These are phyloP conservation scores for Scytalidium lignicola DNA, from an alignment of 2,329 filamentous ascomycete species.

Conservation along the genomic window DNA sequence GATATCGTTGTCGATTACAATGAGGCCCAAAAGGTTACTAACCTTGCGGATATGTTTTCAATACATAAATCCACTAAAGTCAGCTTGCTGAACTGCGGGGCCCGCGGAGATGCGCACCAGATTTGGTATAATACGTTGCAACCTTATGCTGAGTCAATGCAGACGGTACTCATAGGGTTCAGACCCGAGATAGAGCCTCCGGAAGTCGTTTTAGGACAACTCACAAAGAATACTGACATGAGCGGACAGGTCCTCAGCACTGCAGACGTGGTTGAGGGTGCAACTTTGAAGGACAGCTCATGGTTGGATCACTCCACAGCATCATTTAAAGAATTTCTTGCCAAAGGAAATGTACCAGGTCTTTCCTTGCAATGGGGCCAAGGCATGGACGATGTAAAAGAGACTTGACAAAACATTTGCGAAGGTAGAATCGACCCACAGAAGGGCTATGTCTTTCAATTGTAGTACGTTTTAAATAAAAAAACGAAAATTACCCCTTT, in stretches of 20 bases:
- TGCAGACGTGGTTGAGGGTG: constrained; percentile 12
- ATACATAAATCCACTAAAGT: constrained; percentile 15
- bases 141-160: constrained; percentile 4
- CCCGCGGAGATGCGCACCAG: constrained; percentile 13
- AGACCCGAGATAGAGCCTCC: constrained; percentile 12
- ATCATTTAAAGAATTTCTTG: constrained; percentile 7
- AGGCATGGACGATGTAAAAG: constrained; percentile 17
- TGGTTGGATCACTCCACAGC: neutral
- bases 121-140: constrained; percentile 12
- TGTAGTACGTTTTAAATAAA: too few species aligned
- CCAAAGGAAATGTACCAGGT: constrained; percentile 10
- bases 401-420: constrained; percentile 17
- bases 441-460: too few species aligned
- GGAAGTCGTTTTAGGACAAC: constrained; percentile 8
- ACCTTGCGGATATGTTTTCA: constrained; percentile 7
- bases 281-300: constrained; percentile 8
- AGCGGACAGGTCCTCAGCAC: constrained; percentile 11
- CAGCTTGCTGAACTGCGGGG: constrained; percentile 17
- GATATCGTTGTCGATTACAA: constrained; percentile 17
- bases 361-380: constrained; percentile 16
- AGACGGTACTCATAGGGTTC: constrained; percentile 9
- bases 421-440: constrained; percentile 6
- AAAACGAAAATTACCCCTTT: too few species aligned
- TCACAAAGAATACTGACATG: constrained; percentile 6
- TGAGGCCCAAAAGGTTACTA: constrained; percentile 7